A percentile compares a stretch with the other conserved stretches of the same genome.
These are phyloP conservation scores for Panaeolus papilionaceus DNA, from an alignment of 768 basidiomycete species.

Conservation along the genomic window DNA sequence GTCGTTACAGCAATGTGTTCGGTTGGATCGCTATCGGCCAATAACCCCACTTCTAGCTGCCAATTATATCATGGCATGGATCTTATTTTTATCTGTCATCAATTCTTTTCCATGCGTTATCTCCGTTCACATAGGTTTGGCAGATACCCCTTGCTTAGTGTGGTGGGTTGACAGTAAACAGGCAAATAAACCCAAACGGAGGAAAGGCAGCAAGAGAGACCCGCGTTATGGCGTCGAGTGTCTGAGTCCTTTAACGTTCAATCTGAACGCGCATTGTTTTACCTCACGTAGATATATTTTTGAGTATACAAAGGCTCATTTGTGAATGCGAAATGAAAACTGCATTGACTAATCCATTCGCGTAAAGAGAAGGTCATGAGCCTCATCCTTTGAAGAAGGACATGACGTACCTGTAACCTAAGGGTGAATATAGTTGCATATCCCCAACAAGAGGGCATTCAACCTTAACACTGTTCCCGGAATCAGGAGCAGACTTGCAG, in stretches of 20 bases:
- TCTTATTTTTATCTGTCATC: constrained; percentile 15
- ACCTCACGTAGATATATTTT: constrained; percentile 1
- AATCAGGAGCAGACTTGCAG: constrained; percentile 8
- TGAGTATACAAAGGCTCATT: not conserved
- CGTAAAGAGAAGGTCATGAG: constrained; percentile 11
- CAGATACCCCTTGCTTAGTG: constrained; percentile 2
- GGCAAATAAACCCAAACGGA: constrained; percentile 10
- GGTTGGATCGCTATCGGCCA: constrained; percentile 9
- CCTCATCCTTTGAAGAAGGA: not conserved
- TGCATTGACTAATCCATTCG: not conserved
- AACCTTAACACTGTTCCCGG: constrained; percentile 10
- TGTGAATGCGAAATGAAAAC: not conserved
- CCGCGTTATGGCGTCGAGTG: not conserved
- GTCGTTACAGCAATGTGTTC: not conserved
- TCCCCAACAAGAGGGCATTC: not conserved
- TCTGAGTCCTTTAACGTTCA: not conserved
- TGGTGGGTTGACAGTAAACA: not conserved
- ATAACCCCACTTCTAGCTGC: constrained; percentile 1
- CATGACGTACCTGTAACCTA: constrained; percentile 6
- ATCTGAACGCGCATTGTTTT: not conserved
- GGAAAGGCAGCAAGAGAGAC: not conserved
- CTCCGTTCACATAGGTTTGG: constrained; percentile 11
- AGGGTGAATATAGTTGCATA: constrained; percentile 3
- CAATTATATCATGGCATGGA: constrained; percentile 9
- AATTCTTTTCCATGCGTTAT: constrained; percentile 6